Conservation (phyloP, 228 moss, liverwort and hornwort species). For the Sphagnum magellanicum region DNA sequence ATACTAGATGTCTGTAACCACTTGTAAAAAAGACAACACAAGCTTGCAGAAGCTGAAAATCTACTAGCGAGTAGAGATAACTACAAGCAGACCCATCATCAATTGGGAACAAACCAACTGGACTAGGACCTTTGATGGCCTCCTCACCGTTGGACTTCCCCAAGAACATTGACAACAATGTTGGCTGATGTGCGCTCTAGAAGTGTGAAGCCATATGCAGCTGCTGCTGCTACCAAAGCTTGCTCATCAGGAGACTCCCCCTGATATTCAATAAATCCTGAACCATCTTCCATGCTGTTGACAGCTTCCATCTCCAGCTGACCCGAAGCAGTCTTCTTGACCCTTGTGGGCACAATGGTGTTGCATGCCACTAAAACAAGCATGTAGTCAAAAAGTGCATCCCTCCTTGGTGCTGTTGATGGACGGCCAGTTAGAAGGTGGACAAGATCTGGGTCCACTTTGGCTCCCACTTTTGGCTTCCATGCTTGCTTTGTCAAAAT, state of each 20-base stretch:
- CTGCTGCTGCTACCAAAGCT: constrained; percentile 75
- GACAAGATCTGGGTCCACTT: constrained; percentile 28
- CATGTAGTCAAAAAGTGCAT: constrained; percentile 60
- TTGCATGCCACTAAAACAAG: constrained; percentile 80
- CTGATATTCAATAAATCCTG: constrained; percentile 66
- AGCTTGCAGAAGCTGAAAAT: too few relatives aligned
- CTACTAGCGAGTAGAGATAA: too few relatives aligned
- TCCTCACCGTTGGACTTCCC: constrained; percentile 46
- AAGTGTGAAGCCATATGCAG: constrained; percentile 73
- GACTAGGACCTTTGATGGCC: too few relatives aligned
- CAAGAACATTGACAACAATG: constrained; percentile 57
- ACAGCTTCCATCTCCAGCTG: constrained; percentile 65
- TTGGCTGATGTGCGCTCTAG: constrained; percentile 61
- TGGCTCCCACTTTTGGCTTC: constrained; percentile 24
- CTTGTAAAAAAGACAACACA: too few relatives aligned
- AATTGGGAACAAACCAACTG: too few relatives aligned
- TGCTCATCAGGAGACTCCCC: constrained; percentile 95
- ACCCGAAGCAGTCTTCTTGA: constrained; percentile 42
- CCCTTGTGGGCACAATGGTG: constrained; percentile 75
- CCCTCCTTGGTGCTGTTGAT: constrained; percentile 23
- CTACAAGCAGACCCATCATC: too few relatives aligned
- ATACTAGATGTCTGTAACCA: too few relatives aligned
- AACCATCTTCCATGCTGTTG: constrained; percentile 24
- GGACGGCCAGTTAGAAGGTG: constrained; percentile 28
- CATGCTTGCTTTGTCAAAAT: constrained; percentile 19